Conservation (phyloP, 148 eudicot genomes). For the Rhododendron vialii region DNA sequence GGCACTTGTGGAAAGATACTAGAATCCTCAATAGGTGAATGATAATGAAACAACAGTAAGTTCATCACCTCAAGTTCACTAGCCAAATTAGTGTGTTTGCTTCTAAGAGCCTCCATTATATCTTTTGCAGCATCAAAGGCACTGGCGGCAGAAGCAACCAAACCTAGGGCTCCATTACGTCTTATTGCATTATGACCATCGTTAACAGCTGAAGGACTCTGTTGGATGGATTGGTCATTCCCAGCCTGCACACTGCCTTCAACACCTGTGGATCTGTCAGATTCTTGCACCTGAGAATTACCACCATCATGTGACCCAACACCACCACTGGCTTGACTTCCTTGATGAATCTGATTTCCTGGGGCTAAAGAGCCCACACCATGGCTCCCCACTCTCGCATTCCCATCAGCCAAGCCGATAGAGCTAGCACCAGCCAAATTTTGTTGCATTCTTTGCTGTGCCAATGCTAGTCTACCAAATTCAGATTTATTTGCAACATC, state of each 20-base stretch:
- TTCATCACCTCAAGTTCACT: slow-evolving; percentile 83
- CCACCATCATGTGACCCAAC: slow-evolving; percentile 68
- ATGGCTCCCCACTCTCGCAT: slow-evolving; percentile 50
- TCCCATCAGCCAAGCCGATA: slow-evolving; percentile 49
- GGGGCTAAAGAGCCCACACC: slow-evolving; percentile 42
- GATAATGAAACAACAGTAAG: not conserved
- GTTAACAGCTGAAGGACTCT: slow-evolving; percentile 43
- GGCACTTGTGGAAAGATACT: not conserved
- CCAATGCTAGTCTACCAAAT: slow-evolving; percentile 82
- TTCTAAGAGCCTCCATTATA: slow-evolving; percentile 97
- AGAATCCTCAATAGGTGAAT: not conserved
- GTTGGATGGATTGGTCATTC: slow-evolving; percentile 64
- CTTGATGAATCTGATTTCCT: slow-evolving; percentile 70
- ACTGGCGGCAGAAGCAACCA: slow-evolving; percentile 94
- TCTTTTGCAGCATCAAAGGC: slow-evolving; percentile 98
- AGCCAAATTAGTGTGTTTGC: slow-evolving; percentile 96
- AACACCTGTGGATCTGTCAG: slow-evolving; percentile 60
- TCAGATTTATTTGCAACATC: slow-evolving; percentile 96
- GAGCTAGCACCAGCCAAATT: slow-evolving; percentile 49
- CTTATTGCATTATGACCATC: slow-evolving; percentile 76
- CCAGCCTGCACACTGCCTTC: slow-evolving; percentile 59
- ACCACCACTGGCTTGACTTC: slow-evolving; percentile 47
- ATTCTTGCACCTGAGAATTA: slow-evolving; percentile 63
- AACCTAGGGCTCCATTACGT: slow-evolving; percentile 71
- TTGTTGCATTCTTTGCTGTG: slow-evolving; percentile 93